Conservation (phyloP, 2,329 filamentous ascomycete species). For the Cercospora sojina region DNA sequence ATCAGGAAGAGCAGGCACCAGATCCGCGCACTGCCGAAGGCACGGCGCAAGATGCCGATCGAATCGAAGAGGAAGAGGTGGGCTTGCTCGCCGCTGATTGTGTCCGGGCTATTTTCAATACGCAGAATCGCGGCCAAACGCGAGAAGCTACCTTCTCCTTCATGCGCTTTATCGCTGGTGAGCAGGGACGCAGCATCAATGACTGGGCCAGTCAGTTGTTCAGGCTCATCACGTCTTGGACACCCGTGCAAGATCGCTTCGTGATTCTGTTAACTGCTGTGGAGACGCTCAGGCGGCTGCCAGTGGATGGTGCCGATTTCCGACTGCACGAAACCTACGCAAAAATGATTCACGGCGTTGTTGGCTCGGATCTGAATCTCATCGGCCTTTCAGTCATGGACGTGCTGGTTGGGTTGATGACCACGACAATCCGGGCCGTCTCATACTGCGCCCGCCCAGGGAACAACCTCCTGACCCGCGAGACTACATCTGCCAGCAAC, state of each 20-base stretch:
- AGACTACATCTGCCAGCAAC: slow-evolving; percentile 7
- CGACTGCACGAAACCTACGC: slow-evolving; percentile 72
- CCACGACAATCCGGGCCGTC: slow-evolving; percentile 63
- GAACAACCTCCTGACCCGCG: not conserved
- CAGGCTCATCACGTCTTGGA: slow-evolving; percentile 77
- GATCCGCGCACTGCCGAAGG: slow-evolving; percentile 68
- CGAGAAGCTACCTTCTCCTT: slow-evolving; percentile 72
- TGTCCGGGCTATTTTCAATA: slow-evolving; percentile 79
- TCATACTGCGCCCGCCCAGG: slow-evolving; percentile 16
- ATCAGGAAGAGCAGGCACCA: slow-evolving; percentile 59
- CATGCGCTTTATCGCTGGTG: slow-evolving; percentile 65
- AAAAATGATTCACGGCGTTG: slow-evolving; percentile 74
- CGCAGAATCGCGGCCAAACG: slow-evolving; percentile 78
- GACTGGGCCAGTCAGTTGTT: slow-evolving; percentile 83
- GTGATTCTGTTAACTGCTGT: slow-evolving; percentile 80
- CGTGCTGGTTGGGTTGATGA: slow-evolving; percentile 75
- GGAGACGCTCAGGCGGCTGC: slow-evolving; percentile 69
- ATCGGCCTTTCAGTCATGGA: slow-evolving; percentile 97
- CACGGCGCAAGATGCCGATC: slow-evolving; percentile 83
- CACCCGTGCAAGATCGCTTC: slow-evolving; percentile 91
- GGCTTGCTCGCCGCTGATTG: slow-evolving; percentile 81
- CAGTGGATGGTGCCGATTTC: slow-evolving; percentile 63
- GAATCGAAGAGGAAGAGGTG: slow-evolving; percentile 83
- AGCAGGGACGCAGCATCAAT: slow-evolving; percentile 26
- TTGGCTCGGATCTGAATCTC: slow-evolving; percentile 86